Percentiles rank a stretch among this genome's conserved stretches.
phyloP scores from a whole-genome alignment of 306 rosid species.

The Betula pendula region DNA sequence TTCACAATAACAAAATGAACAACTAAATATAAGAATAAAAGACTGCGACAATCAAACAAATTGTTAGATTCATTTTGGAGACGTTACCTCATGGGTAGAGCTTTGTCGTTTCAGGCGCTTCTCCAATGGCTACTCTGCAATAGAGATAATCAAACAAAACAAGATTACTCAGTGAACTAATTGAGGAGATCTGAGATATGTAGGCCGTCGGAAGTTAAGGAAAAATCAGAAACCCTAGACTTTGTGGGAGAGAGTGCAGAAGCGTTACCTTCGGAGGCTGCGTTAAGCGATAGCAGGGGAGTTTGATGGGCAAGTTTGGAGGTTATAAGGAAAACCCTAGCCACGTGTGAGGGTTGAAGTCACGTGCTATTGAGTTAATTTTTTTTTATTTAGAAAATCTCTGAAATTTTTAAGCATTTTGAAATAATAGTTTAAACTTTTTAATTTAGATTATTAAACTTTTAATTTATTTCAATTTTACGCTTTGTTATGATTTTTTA shows the following conservation, averaged over 20 bases:
- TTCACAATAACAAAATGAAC: background rate
- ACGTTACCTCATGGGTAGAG: constrained; percentile 34
- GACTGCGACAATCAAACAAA: background rate
- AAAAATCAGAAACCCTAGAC: background rate
- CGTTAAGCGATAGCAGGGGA: background rate
- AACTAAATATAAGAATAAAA: background rate
- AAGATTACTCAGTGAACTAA: background rate
- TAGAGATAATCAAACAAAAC: background rate
- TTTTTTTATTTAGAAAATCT: too few relatives aligned
- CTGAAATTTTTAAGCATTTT: too few relatives aligned
- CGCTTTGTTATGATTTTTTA: too few relatives aligned
- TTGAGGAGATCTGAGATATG: background rate
- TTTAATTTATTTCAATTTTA: too few relatives aligned
- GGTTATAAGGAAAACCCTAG: background rate
- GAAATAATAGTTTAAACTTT: too few relatives aligned
- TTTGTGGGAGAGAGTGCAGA: background rate
- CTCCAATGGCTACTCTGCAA: constrained; percentile 4
- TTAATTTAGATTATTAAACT: too few relatives aligned
- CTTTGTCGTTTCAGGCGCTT: constrained; percentile 4
- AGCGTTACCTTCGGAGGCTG: background rate
- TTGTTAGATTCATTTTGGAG: background rate
- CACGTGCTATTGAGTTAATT: background rate
- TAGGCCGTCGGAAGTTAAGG: background rate
- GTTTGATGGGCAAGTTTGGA: too few relatives aligned
- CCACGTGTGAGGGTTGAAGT: background rate